Evolutionary conservation across 495 filamentous ascomycete genomes (phyloP).

Genomic region (Aspergillus kassunensis): DNA sequence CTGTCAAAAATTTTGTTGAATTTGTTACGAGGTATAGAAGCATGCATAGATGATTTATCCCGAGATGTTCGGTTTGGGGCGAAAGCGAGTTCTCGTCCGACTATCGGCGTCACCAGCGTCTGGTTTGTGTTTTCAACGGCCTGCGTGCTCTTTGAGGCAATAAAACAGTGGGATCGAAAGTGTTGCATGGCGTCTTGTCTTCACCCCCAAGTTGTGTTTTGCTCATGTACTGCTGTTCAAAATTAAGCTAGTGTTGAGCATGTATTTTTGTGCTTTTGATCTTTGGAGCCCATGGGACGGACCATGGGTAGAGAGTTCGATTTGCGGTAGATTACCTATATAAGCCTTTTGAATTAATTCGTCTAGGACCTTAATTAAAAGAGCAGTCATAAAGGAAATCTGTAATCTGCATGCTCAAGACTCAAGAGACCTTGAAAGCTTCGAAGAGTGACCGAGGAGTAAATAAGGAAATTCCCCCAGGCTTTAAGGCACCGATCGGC

Average conservation of each 20-base stretch:
- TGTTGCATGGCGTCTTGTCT: slow-evolving; percentile 13
- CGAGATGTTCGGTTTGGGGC: slow-evolving; percentile 16
- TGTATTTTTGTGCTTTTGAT: not conserved
- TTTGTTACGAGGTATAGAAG: slow-evolving; percentile 21
- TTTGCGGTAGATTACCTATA: too few relatives aligned
- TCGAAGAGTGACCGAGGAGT: not conserved
- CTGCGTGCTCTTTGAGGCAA: slow-evolving; percentile 4
- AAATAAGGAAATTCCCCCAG: slow-evolving; percentile 1
- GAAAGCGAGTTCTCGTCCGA: slow-evolving; percentile 16
- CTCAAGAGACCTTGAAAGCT: too few relatives aligned
- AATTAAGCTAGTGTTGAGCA: slow-evolving; percentile 7
- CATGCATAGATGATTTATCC: slow-evolving; percentile 24
- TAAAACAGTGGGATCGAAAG: slow-evolving; percentile 6
- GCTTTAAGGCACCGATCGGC: slow-evolving; percentile 12
- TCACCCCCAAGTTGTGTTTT: not conserved
- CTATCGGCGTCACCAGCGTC: slow-evolving; percentile 7
- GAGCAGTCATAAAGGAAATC: too few relatives aligned
- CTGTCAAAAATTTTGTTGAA: slow-evolving; percentile 12
- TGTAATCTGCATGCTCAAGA: too few relatives aligned
- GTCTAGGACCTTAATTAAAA: too few relatives aligned
- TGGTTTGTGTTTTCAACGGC: slow-evolving; percentile 3
- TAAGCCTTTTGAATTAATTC: too few relatives aligned
- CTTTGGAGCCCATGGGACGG: not conserved
- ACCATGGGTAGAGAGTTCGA: too few relatives aligned
- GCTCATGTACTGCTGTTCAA: slow-evolving; percentile 7